phyloP scores from a whole-genome alignment of 805 yeast species.

The Starmerella apicola region DNA sequence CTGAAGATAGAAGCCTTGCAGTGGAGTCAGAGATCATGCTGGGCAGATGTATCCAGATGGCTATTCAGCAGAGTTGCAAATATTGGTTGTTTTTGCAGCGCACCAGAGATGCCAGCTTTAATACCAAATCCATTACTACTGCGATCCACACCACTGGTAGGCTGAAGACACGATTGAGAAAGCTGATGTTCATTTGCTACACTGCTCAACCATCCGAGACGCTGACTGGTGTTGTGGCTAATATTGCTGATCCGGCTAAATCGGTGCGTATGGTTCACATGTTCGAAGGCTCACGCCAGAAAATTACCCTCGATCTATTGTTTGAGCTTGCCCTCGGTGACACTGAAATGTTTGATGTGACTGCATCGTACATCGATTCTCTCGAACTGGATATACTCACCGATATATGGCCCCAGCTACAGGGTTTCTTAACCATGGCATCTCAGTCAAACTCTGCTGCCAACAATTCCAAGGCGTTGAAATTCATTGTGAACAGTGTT shows the following conservation, averaged over 20 bases:
- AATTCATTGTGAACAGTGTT: slow-evolving; percentile 5
- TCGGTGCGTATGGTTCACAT: slow-evolving; percentile 20
- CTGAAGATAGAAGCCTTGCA: slow-evolving; percentile 38
- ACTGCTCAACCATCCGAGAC: slow-evolving; percentile 16
- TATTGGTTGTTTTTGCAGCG: slow-evolving; percentile 20
- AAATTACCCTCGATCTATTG: slow-evolving; percentile 16
- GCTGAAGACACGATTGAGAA: slow-evolving; percentile 22
- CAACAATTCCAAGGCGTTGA: background rate
- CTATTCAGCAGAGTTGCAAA: slow-evolving; percentile 15
- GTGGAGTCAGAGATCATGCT: slow-evolving; percentile 33
- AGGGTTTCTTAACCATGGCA: slow-evolving; percentile 49
- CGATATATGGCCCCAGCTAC: slow-evolving; percentile 57
- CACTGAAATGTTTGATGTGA: slow-evolving; percentile 28
- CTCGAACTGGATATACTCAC: slow-evolving; percentile 67
- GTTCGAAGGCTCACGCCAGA: slow-evolving; percentile 20
- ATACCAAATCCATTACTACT: slow-evolving; percentile 1
- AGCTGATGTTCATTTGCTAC: slow-evolving; percentile 20
- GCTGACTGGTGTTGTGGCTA: slow-evolving; percentile 7
- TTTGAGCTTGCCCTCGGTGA: slow-evolving; percentile 7
- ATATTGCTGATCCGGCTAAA: slow-evolving; percentile 3
- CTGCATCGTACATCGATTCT: slow-evolving; percentile 49
- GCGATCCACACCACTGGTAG: slow-evolving; percentile 20
- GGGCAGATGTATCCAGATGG: slow-evolving; percentile 12
- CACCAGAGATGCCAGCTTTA: background rate
- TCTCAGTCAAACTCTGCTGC: slow-evolving; percentile 31